Evolutionary conservation across 768 basidiomycete species (phyloP), one percentile per base, ranked within the genome.

Genomic region (Rubroboletus pulcherrimus): DNA sequence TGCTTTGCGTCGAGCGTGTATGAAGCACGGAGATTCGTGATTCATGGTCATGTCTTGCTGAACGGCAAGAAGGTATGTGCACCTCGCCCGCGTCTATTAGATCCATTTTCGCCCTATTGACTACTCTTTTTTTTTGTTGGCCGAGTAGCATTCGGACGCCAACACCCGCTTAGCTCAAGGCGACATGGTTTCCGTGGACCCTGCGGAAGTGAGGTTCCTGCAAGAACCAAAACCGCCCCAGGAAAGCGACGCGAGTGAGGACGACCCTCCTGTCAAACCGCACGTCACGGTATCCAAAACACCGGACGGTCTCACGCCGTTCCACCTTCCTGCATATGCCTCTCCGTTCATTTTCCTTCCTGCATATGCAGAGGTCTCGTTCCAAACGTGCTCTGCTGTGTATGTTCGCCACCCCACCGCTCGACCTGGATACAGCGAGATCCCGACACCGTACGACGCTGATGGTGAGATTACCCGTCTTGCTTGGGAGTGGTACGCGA

Each of bases 381-480:
- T 90, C 78, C 66, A 81, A 45, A 93, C 93, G 10, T 98, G 96
- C 71, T 92, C 94, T 2, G 87, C 87, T 14, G 78, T 98, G 49
- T 98, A 96, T 69, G 83, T 98, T 33, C 90, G 97, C 37, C 93
- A 98, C 65, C 97, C 97, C 8, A 97, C 95, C 0, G 97, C 96
- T 0, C 84, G 93, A n/a, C 92, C 94, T 0, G 91, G 91, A 7
- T 94, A 96, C 74, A 91, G 89, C 15, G 97, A 99, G 72, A 89
- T 99, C 37, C 93, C 96, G 7, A 91, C 91, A 5, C 97, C 97
- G 3, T 98, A 89, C 71, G 93, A 95, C 59, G 94, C 97, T 0
- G 95, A 97, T 65, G 97, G 97, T 17, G 91, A 95, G 60, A 78
- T 97, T 12, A 81, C 98, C 57, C 86, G 92, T 54, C 81, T 92